Evolutionary conservation across 2,329 filamentous ascomycete genomes (phyloP).

Genomic region (Ceratocystis cacaofunesta): DNA sequence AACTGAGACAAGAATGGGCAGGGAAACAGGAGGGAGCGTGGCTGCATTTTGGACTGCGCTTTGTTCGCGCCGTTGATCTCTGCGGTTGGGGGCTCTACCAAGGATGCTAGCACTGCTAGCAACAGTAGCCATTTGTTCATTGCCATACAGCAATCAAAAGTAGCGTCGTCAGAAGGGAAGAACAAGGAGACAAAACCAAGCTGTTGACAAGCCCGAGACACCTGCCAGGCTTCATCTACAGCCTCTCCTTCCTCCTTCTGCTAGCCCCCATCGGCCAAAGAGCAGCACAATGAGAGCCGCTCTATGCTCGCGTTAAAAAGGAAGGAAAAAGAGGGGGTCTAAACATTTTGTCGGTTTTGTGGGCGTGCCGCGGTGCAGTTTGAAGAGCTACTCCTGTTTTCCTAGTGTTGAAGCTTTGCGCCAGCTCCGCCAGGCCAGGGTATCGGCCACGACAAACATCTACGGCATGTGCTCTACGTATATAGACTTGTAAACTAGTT

Average conservation of each 20-base stretch:
- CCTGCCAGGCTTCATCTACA: not conserved
- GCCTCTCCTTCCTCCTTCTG: not conserved
- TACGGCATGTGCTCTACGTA: no score
- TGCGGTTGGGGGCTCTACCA: not conserved
- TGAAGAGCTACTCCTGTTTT: no score
- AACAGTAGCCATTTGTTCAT: not conserved
- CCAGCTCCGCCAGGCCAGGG: no score
- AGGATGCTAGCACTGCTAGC: no score
- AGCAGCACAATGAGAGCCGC: not conserved
- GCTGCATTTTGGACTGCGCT: not conserved
- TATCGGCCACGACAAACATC: no score
- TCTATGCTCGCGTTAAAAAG: not conserved
- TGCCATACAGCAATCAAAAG: not conserved
- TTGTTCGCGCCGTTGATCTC: not conserved
- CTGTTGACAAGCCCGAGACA: not conserved
- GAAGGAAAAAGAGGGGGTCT: not conserved
- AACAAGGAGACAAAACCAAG: not conserved
- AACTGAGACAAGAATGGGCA: not conserved
- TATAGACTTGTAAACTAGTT: no score
- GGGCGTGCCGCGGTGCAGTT: no score
- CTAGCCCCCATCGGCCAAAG: not conserved
- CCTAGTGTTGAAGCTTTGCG: no score
- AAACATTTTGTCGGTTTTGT: no score
- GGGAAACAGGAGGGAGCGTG: not conserved
- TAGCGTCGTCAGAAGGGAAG: not conserved